Base-by-base conservation (phyloP, 768 basidiomycete species). In the Hortiboletus flavorubellus region DNA sequence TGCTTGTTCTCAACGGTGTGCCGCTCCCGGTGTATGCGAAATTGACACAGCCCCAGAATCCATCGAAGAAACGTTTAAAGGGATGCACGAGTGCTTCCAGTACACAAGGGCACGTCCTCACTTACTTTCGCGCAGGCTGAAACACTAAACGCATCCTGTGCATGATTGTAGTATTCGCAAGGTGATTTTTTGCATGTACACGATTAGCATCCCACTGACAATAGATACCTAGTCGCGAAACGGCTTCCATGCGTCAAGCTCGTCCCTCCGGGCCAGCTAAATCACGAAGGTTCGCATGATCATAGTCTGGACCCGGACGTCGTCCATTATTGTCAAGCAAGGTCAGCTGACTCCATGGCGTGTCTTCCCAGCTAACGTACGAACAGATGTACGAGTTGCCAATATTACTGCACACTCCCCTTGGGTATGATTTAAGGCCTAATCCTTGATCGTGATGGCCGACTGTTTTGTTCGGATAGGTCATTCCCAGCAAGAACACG, bases 51-150 rank as follows among this genome's bases (percentile, higher is more conserved):
- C 75, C 0, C 85, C 84, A 0, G 76, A 80, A 51, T 79, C 82
- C 0, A 77, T 86, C 16, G 79, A 84, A 56, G 81, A 77, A 8
- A 84, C 81, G 0, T 86, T 86, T 56, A 79, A 75, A 0, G 85
- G 85, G 2, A 73, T 71, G 54, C 79, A 85, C 39, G 80, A 83
- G 59, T 80, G 75, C 3, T 86, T 84, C 67, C 78, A 82, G 58
- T 86, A 82, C 53, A 86, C 84, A 1, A 86, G 79, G 76, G 85
- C 81, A 45, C 35, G 52, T 48, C 18, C 35, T 30, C 39, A 9
- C 8, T 33, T 33, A 11, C 16, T 16, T 18, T 48, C 11, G 29
- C 26, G 6, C 12, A 18, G 23, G 15, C 48, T 50, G 7, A 16
- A 34, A 11, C 8, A 8, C 18, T 35, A 16, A 46, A 31, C 15